These are phyloP conservation scores for Xerocomus potaroensis DNA, from an alignment of 768 basidiomycete genomes.

Conservation along the genomic window DNA sequence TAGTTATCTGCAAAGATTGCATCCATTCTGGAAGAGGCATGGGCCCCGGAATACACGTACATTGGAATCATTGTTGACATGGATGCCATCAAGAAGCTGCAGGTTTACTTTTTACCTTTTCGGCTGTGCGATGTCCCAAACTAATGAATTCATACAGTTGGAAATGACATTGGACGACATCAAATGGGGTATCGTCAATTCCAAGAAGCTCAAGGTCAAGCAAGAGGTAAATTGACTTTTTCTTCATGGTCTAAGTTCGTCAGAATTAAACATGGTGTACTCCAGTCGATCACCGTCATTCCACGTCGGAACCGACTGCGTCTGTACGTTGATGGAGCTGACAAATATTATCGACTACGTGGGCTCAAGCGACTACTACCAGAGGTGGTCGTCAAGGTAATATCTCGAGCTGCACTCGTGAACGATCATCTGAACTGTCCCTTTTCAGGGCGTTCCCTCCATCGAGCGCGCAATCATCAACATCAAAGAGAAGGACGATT, in stretches of 20 bases:
- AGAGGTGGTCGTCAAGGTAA: constrained; percentile 86
- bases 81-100: constrained; percentile 83
- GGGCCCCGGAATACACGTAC: constrained; percentile 90
- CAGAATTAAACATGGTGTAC: not conserved
- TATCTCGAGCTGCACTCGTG: not conserved
- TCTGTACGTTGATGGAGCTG: constrained; percentile 72
- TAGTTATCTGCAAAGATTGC: constrained; percentile 58
- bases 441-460: constrained; percentile 68
- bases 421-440: not conserved
- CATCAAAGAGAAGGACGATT: constrained; percentile 84
- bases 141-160: constrained; percentile 45
- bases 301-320: constrained; percentile 70
- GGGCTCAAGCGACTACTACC: constrained; percentile 81
- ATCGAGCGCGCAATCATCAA: constrained; percentile 95
- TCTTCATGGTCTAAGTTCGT: not conserved
- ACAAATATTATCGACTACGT: constrained; percentile 80
- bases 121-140: not conserved
- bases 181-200: constrained; percentile 82
- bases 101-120: constrained; percentile 43
- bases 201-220: constrained; percentile 91
- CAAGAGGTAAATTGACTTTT: constrained; percentile 52
- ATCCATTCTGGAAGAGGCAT: constrained; percentile 90
- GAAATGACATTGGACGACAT: constrained; percentile 91
- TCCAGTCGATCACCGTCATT: constrained; percentile 73
- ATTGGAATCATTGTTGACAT: constrained; percentile 90